Conservation (phyloP, 441 rosid species). For the Biscutella laevigata region DNA sequence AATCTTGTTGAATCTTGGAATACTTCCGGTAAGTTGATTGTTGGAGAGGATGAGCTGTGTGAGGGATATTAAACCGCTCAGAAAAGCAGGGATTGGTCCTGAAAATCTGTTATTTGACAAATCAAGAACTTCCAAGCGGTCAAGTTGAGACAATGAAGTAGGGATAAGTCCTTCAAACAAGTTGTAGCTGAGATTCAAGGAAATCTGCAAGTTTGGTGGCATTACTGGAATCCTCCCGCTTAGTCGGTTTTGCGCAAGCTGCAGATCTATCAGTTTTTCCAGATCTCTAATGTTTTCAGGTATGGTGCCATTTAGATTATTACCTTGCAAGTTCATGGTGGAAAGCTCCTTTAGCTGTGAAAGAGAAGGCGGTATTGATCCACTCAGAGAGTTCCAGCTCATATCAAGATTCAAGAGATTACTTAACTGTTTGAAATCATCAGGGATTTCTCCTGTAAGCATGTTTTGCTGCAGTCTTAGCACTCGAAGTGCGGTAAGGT, state of each 20-base stretch:
- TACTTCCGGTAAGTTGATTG: slow-evolving; percentile 45
- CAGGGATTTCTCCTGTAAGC: slow-evolving; percentile 48
- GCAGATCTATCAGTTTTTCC: slow-evolving; percentile 41
- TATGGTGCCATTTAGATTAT: slow-evolving; percentile 45
- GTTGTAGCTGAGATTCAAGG: slow-evolving; percentile 63
- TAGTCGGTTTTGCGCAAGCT: slow-evolving; percentile 56
- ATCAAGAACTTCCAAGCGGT: slow-evolving; percentile 52
- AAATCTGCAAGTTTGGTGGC: slow-evolving; percentile 55
- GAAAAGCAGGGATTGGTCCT: slow-evolving; percentile 35
- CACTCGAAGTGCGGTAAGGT: slow-evolving; percentile 45
- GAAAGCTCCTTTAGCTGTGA: slow-evolving; percentile 33
- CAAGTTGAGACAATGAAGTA: slow-evolving; percentile 22
- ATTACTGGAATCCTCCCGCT: slow-evolving; percentile 42
- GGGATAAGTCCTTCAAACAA: slow-evolving; percentile 49
- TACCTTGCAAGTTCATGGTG: slow-evolving; percentile 42
- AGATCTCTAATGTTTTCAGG: slow-evolving; percentile 34
- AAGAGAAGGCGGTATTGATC: slow-evolving; percentile 50
- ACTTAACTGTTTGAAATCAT: slow-evolving; percentile 21
- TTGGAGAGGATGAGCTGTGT: slow-evolving; percentile 45
- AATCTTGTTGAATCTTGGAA: slow-evolving; percentile 25
- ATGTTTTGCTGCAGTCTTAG: slow-evolving; percentile 45
- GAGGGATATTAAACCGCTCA: slow-evolving; percentile 22
- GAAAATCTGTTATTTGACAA: slow-evolving; percentile 56
- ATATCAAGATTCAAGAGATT: slow-evolving; percentile 34
- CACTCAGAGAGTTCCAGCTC: slow-evolving; percentile 49